Percentiles rank a stretch among this genome's conserved stretches.
Conservation (phyloP, 352 stramenopile species). For the Aphanomyces invadans region DNA sequence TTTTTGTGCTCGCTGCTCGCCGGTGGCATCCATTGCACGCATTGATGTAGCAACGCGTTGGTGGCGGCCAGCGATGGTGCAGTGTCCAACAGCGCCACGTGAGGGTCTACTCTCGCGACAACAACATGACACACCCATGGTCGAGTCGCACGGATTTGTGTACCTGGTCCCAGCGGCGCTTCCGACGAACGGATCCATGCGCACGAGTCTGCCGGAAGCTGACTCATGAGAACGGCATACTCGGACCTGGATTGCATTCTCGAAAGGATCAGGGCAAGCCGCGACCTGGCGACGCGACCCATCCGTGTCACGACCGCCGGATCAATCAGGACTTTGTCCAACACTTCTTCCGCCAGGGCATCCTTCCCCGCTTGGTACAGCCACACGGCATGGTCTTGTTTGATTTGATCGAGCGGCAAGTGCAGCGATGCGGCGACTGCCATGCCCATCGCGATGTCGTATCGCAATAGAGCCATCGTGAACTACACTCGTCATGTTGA, state of each 20-base stretch:
- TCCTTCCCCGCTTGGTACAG: slow-evolving; percentile 73
- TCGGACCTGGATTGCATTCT: slow-evolving; percentile 69
- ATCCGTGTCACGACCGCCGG: slow-evolving; percentile 51
- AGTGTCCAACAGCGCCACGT: slow-evolving; percentile 55
- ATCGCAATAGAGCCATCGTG: slow-evolving; percentile 56
- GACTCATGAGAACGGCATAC: slow-evolving; percentile 74
- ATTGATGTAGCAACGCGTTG: slow-evolving; percentile 62
- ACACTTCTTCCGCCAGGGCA: slow-evolving; percentile 51
- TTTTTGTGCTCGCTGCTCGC: slow-evolving; percentile 51
- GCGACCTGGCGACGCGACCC: slow-evolving; percentile 57
- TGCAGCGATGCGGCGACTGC: slow-evolving; percentile 62
- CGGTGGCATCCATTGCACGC: slow-evolving; percentile 41
- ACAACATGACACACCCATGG: no score
- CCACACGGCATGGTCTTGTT: slow-evolving; percentile 72
- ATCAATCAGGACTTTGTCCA: slow-evolving; percentile 63
- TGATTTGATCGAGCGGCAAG: slow-evolving; percentile 60
- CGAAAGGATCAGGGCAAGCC: slow-evolving; percentile 59
- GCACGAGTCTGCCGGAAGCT: slow-evolving; percentile 69
- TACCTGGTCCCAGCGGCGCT: background rate
- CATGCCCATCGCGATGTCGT: slow-evolving; percentile 58
- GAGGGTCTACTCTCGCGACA: slow-evolving; percentile 37
- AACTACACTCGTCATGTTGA: slow-evolving; percentile 38
- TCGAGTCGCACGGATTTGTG: no score
- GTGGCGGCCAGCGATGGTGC: slow-evolving; percentile 73
- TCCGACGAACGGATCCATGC: slow-evolving; percentile 48